These are phyloP conservation scores for Penicillium coffeae DNA, from an alignment of 495 filamentous ascomycete species.

Conservation along the genomic window DNA sequence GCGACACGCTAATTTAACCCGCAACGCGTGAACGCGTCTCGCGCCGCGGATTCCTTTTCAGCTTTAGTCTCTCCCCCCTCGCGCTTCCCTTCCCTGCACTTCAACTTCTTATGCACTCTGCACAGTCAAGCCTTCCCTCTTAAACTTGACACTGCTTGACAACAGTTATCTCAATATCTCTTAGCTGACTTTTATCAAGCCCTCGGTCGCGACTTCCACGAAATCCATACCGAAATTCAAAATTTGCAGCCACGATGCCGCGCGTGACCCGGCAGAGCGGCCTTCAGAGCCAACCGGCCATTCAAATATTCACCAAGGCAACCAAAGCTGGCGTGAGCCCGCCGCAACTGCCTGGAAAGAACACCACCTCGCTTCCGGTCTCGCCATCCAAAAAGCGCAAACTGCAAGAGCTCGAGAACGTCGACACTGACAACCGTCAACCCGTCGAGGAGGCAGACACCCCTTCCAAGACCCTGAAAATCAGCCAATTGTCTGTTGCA, in stretches of 20 bases:
- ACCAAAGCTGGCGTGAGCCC: conserved; percentile 37
- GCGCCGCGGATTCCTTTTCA: neutral
- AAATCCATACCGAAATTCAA: conserved; percentile 12
- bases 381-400: conserved; percentile 49
- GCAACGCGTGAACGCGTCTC: neutral
- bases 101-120: too few relatives aligned
- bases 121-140: neutral
- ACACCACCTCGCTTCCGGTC: conserved; percentile 21
- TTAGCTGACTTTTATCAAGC: conserved; percentile 20
- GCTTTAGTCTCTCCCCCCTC: neutral
- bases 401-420: conserved; percentile 40
- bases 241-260: conserved; percentile 35
- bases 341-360: conserved; percentile 20
- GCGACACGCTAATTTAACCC: neutral
- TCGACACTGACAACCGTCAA: conserved; percentile 16
- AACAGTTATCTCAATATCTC: conserved; percentile 17
- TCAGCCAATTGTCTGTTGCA: conserved; percentile 35
- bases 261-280: conserved; percentile 28
- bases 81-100: neutral
- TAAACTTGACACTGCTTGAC: neutral
- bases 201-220: conserved; percentile 20
- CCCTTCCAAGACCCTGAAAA: conserved; percentile 41
- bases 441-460: conserved; percentile 21
- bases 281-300: conserved; percentile 32
- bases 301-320: conserved; percentile 41